A percentile compares a stretch with the other conserved stretches of the same genome.
phyloP scores from a whole-genome alignment of 768 basidiomycete species.

The Scleroderma bovista region DNA sequence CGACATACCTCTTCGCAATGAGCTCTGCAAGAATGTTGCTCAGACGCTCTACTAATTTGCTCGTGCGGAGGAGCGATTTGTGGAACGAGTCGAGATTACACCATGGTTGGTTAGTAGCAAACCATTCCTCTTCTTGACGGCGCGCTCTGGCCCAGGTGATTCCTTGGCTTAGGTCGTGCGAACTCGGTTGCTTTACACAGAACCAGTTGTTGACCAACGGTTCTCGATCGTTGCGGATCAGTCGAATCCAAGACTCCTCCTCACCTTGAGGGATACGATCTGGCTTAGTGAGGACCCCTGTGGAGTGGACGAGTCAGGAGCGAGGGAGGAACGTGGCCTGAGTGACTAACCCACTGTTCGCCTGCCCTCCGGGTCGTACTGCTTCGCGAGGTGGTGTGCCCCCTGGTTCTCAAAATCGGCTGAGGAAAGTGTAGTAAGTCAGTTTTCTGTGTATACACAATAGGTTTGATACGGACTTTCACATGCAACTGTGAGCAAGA shows the following conservation, averaged over 20 bases:
- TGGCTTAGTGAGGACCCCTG: constrained; percentile 54
- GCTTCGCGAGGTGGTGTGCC: constrained; percentile 42
- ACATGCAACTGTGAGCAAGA: constrained; percentile 49
- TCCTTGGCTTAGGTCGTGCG: constrained; percentile 27
- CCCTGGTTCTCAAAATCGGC: constrained; percentile 59
- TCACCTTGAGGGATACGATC: constrained; percentile 40
- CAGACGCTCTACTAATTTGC: constrained; percentile 49
- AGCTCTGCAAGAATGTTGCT: constrained; percentile 58
- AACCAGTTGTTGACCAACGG: constrained; percentile 37
- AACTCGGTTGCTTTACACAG: constrained; percentile 39
- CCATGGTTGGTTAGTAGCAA: constrained; percentile 34
- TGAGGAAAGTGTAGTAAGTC: constrained; percentile 11
- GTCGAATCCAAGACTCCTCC: constrained; percentile 39
- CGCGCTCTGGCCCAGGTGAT: constrained; percentile 30
- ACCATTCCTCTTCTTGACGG: constrained; percentile 31
- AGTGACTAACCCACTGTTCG: constrained; percentile 45
- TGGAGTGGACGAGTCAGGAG: background rate
- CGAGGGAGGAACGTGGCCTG: background rate
- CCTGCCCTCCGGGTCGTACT: constrained; percentile 41
- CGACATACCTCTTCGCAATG: constrained; percentile 52
- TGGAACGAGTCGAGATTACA: constrained; percentile 39
- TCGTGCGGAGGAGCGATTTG: constrained; percentile 50
- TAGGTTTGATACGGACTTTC: constrained; percentile 31
- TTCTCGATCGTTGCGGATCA: constrained; percentile 37
- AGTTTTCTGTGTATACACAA: constrained; percentile 13